Evolutionary conservation across 768 basidiomycete species (phyloP), one percentile per base, ranked within the genome.

Genomic region (Phlebiopsis gigantea): DNA sequence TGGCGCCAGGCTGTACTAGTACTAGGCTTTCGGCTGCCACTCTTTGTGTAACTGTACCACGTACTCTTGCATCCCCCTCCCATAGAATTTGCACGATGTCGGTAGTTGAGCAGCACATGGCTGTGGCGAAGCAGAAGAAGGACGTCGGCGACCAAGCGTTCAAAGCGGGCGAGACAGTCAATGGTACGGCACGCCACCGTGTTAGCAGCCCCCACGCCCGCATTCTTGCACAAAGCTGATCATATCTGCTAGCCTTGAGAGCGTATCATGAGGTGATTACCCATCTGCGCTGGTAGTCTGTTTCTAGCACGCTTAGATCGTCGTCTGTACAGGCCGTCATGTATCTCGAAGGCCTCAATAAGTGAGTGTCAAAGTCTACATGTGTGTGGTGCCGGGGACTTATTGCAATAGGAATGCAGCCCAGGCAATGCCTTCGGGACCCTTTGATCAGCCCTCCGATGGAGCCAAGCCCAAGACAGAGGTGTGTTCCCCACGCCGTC

Each of bases 341-440:
- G 77, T 90, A 84, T 62, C 76, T 91, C 14, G 73, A 81, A 43
- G 90, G 90, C 21, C 69, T 93, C 47, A 85, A 90, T 77, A 92
- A 88, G 89, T 88, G 65, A 58, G 83, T 69, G 1, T 24, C n/a
- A 19, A 47, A 26, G 21, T 21, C 21, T 5, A 7, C 22, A 17
- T 49, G 34, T 2, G 21, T 48, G 8, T 9, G 17, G 17, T 28
- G n/a, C n/a, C n/a, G 17, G 21, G 17, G 24, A 54, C 9, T 7
- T 5, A 2, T 54, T 10, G 1, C 25, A 1, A 9, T 19, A 63
- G 65, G 61, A 64, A 67, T 51, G 61, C 61, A 47, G 29, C 59
- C 3, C 52, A 61, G n/a, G 66, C 62, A 2, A 58, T 65, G 31
- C 46, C 66, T 12, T 30, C 54, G 55, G 30, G 56, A 56, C 46